A percentile compares a stretch with the other conserved stretches of the same genome.
Conservation (phyloP, 331 rosid genomes). For the Arachis monticola region DNA sequence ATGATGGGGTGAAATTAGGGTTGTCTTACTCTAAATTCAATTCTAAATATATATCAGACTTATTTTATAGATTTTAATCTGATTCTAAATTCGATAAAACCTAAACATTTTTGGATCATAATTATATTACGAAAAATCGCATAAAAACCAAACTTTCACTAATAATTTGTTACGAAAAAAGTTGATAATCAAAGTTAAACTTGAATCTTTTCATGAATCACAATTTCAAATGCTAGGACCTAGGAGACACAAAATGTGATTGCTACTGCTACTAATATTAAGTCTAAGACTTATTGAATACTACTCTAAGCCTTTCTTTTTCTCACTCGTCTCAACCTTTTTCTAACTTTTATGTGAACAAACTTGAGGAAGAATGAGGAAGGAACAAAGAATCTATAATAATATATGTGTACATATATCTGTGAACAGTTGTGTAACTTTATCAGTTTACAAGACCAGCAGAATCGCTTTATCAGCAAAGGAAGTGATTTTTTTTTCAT, state of each 20-base stretch:
- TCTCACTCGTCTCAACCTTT: conserved; percentile 9
- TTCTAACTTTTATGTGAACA: conserved; percentile 28
- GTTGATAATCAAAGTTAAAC: no score
- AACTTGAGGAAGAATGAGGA: conserved; percentile 16
- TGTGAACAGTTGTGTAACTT: not conserved
- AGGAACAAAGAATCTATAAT: conserved; percentile 33
- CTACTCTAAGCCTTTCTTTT: conserved; percentile 1
- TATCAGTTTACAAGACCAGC: conserved; percentile 30
- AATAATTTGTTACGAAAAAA: no score
- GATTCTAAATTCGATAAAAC: no score
- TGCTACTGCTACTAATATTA: not conserved
- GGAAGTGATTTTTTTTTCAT: conserved; percentile 51
- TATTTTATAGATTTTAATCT: no score
- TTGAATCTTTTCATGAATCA: no score
- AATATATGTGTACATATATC: not conserved
- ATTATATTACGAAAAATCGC: no score
- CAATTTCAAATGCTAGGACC: no score
- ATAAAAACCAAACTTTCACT: no score
- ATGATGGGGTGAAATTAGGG: no score
- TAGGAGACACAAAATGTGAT: conserved; percentile 13
- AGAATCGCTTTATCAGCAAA: conserved; percentile 43
- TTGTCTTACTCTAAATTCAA: no score
- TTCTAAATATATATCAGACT: no score
- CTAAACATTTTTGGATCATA: no score
- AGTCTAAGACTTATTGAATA: not conserved